Evolutionary conservation across 352 stramenopile species (phyloP), one percentile per base, ranked within the genome.

Genomic region (Phytophthora pisi): DNA sequence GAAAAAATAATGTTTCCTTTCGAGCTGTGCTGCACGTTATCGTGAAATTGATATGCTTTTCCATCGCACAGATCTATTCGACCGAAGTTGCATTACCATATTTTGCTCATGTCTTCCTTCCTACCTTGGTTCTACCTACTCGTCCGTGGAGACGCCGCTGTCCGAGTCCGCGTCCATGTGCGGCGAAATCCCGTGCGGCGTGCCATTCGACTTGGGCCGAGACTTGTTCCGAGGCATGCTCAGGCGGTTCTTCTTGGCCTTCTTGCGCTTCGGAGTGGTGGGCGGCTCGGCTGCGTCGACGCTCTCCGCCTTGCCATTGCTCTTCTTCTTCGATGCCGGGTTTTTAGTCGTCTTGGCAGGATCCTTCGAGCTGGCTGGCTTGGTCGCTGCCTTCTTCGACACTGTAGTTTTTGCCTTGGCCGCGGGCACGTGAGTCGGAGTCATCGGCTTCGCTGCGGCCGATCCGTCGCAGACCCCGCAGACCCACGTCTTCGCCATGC

Each of bases 401-500:
- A 52, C 2, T 57, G 36, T 5, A 28, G 54, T 7, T 47, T 76
- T 75, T 20, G 16, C 18, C 38, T 57, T 65, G n/a, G 45, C 16
- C 31, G 38, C 42, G 11, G 55, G 52, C 20, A 61, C 8, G 28
- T 66, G 61, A 40, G 45, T 66, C 15, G 72, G 53, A 5, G 36
- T 52, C 24, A 62, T 23, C 18, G 64, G 68, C 24, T 66, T 75
- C n/a, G 60, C 24, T 5, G 49, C 47, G 34, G 72, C 57, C 18
- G 68, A 72, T 24, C 65, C 68, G 51, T 77, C 68, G 46, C 72
- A 79, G 9, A 65, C 57, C 54, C 60, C 55, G 23, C 72, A 79
- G 26, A 77, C 38, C 67, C 68, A 79, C 15, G 57, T 77, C 52
- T 93, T 93, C 6, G 72, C 62, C 59, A 83, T 89, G 13, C 78